Conservation (phyloP, 345 rosid species). For the Linum lewisii region DNA sequence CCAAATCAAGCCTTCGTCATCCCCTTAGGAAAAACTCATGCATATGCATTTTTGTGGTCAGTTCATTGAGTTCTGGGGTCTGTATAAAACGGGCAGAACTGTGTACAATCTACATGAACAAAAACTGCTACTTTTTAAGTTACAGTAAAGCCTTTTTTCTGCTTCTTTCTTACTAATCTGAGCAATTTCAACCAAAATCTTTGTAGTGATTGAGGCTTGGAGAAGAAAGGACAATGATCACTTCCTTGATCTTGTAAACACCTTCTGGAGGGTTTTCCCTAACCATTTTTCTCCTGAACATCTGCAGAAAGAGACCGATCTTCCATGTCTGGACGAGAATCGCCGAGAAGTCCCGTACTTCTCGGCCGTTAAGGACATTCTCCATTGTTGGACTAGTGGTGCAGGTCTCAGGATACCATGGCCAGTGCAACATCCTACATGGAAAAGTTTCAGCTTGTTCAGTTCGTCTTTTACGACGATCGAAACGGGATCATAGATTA, state of each 20-base stretch:
- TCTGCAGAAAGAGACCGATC: constrained; percentile 90
- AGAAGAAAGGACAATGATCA: constrained; percentile 95
- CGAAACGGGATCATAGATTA: too few relatives aligned
- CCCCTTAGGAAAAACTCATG: too few relatives aligned
- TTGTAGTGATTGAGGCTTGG: constrained; percentile 96
- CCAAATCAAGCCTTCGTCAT: too few relatives aligned
- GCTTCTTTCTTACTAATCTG: too few relatives aligned
- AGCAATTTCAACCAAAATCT: constrained; percentile 66
- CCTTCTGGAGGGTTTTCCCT: constrained; percentile 87
- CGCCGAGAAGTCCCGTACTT: constrained; percentile 65
- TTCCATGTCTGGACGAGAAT: constrained; percentile 82
- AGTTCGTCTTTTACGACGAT: too few relatives aligned
- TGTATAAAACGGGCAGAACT: too few relatives aligned
- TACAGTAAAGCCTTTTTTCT: too few relatives aligned
- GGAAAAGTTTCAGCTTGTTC: too few relatives aligned
- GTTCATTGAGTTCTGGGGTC: too few relatives aligned
- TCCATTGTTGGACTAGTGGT: constrained; percentile 87
- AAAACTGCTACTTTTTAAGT: too few relatives aligned
- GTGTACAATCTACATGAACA: too few relatives aligned
- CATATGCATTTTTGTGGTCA: too few relatives aligned
- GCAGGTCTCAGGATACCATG: constrained; percentile 82
- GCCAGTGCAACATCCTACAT: constrained; percentile 90
- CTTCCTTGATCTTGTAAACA: constrained; percentile 93
- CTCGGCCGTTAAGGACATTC: constrained; percentile 52
- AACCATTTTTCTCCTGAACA: constrained; percentile 85